Percentiles rank a stretch among this genome's conserved stretches.
These are phyloP conservation scores for Talaromyces nanjingensis DNA, from an alignment of 495 filamentous ascomycete species.

Conservation along the genomic window DNA sequence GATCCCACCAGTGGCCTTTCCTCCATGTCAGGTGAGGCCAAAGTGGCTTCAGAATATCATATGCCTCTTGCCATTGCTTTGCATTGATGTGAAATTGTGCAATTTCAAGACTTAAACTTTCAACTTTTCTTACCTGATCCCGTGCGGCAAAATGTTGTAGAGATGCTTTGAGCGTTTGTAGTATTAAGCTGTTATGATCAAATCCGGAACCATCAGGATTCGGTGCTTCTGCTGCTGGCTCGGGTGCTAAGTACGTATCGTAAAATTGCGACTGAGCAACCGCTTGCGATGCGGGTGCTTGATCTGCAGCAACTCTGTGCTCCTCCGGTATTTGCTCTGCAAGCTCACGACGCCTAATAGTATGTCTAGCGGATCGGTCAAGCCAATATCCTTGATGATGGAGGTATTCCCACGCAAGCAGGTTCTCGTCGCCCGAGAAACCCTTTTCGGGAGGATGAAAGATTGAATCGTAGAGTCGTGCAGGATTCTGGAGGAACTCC, in stretches of 20 bases:
- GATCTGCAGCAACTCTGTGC: constrained; percentile 60
- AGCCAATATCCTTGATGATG: constrained; percentile 91
- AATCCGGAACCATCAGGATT: constrained; percentile 44
- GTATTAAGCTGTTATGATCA: constrained; percentile 58
- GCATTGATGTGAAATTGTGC: constrained; percentile 59
- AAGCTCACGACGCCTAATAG: constrained; percentile 48
- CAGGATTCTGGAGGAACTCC: constrained; percentile 9
- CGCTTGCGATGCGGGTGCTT: constrained; percentile 60
- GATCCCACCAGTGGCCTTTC: constrained; percentile 70
- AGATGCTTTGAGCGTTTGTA: constrained; percentile 53
- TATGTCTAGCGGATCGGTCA: constrained; percentile 58
- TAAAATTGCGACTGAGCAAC: constrained; percentile 63
- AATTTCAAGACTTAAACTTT: constrained; percentile 61
- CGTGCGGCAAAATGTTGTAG: constrained; percentile 57
- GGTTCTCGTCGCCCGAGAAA: constrained; percentile 52
- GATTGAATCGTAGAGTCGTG: constrained; percentile 26
- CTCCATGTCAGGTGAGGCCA: constrained; percentile 73
- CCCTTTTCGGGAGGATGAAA: constrained; percentile 64
- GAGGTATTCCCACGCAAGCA: constrained; percentile 70
- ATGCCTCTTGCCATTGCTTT: constrained; percentile 57
- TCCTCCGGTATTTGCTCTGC: constrained; percentile 67
- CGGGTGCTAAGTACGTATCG: constrained; percentile 79
- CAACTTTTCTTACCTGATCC: constrained; percentile 56
- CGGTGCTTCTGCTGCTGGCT: constrained; percentile 65
- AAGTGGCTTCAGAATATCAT: constrained; percentile 58